Base-by-base conservation (phyloP, 345 rosid genomes). In the Ricinus communis region DNA sequence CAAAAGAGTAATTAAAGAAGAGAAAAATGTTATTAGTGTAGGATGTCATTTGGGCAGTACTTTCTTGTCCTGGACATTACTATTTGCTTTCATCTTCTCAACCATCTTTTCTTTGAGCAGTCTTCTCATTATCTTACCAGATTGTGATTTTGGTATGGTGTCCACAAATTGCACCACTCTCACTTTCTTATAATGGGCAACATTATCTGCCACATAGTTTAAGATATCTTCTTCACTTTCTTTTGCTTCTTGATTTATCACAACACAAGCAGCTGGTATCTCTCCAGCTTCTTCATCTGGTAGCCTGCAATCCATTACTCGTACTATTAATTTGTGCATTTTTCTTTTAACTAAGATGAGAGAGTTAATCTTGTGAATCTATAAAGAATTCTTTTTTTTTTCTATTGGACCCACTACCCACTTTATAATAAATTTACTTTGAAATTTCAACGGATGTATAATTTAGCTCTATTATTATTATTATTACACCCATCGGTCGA, bases 221-320 rank as follows among this genome's bases (percentile, higher is more conserved):
- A 90, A 83, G 21, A 93, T 87, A 71, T 91, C 91, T 68, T 86
- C 87, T 76, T 93, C 97, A 21, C 52, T 87, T 64, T 87, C 96
- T 60, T 63, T 80, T 3, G 90, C 87, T 40, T 78, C 82, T 5
- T 81, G 73, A 72, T 81, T 88, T 74, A 81, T 76, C 76, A 95
- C 99, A 8, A 95, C 92, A 46, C 92, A 95, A 5, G 97, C 97
- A 8, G 81, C 96, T 11, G 99, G 97, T 11, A 95, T 89, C 83
- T 95, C 99, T 21, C 96, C 97, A 0, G 97, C 97, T 77, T 92
- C 96, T 69, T 92, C 99, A 41, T 94, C 90, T 3, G 97, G 96
- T 45, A 94, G 65, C 85, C 99, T 91, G 71, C 36, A 59, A 40
- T 19, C 22, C 11, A 11, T 5, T 2, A 33, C 2, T 33, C 6